phyloP scores from a whole-genome alignment of 352 stramenopile genomes.

The Pelagophyceae sp. region DNA sequence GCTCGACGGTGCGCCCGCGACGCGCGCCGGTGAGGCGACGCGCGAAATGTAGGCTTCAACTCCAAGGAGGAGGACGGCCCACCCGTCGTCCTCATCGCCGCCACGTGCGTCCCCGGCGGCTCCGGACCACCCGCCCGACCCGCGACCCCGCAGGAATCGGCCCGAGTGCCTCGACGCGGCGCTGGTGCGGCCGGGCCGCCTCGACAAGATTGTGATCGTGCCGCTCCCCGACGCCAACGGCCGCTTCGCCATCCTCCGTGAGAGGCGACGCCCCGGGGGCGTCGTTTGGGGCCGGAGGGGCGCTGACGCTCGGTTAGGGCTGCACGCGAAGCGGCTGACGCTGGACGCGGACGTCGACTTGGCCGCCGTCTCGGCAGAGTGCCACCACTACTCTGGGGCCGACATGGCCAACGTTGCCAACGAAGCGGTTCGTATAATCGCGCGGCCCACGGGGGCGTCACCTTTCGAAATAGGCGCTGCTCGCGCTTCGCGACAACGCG shows the following conservation, averaged over 20 bases:
- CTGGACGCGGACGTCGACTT: slow-evolving; percentile 74
- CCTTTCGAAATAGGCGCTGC: no score
- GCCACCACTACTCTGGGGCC: slow-evolving; percentile 78
- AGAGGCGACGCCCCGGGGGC: no score
- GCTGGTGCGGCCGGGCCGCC: slow-evolving; percentile 84
- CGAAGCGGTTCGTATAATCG: no score
- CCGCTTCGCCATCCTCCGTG: slow-evolving; percentile 86
- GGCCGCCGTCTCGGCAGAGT: slow-evolving; percentile 62
- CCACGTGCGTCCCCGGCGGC: no score
- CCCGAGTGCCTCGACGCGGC: slow-evolving; percentile 87
- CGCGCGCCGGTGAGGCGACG: no score
- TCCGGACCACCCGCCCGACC: no score
- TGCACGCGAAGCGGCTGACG: background rate
- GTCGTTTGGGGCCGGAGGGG: no score
- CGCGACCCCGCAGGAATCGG: slow-evolving; percentile 89
- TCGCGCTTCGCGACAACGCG: background rate
- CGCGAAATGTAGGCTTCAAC: no score
- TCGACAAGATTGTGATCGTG: slow-evolving; percentile 82
- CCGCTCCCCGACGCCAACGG: slow-evolving; percentile 79
- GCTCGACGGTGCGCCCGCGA: no score
- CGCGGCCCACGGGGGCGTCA: no score
- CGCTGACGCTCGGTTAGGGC: no score
- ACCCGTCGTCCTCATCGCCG: slow-evolving; percentile 89
- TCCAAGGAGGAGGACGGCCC: slow-evolving; percentile 78
- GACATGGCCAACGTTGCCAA: slow-evolving; percentile 92